phyloP scores from a whole-genome alignment of 176 grass and related monocot species.

The Aegilops sharonensis region DNA sequence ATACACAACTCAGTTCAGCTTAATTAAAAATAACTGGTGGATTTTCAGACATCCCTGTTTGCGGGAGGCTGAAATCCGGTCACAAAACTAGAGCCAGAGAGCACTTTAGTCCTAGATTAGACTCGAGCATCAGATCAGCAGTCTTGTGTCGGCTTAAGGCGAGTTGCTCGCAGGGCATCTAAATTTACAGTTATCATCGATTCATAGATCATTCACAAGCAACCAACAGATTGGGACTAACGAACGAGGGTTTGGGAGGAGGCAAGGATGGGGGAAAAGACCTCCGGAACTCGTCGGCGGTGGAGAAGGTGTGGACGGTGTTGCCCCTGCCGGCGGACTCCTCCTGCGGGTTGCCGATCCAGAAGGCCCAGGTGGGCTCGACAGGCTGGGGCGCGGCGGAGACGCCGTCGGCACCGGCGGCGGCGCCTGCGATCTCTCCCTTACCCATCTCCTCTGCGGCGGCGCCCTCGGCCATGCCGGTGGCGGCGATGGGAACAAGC shows the following conservation, averaged over 20 bases:
- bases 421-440: slow-evolving; percentile 45
- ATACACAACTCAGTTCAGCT: neutral
- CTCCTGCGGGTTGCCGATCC: slow-evolving; percentile 68
- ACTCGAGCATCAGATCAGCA: neutral
- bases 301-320: slow-evolving; percentile 81
- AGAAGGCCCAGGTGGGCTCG: slow-evolving; percentile 84
- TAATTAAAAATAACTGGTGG: too few relatives aligned
- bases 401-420: slow-evolving; percentile 27
- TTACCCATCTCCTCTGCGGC: slow-evolving; percentile 52
- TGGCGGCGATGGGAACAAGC: neutral
- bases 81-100: neutral
- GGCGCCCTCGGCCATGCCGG: slow-evolving; percentile 33
- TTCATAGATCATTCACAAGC: neutral
- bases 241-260: neutral
- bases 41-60: neutral
- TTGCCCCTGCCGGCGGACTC: slow-evolving; percentile 62
- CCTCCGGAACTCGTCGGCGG: slow-evolving; percentile 88
- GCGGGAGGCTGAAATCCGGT: neutral
- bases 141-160: too few relatives aligned
- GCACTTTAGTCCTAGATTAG: neutral
- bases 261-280: neutral
- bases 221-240: neutral
- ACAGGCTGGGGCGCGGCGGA: slow-evolving; percentile 42
- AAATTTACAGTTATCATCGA: neutral
- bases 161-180: neutral